Evolutionary conservation across 2,329 filamentous ascomycete genomes (phyloP).

Genomic region (Scedosporium apiospermum): DNA sequence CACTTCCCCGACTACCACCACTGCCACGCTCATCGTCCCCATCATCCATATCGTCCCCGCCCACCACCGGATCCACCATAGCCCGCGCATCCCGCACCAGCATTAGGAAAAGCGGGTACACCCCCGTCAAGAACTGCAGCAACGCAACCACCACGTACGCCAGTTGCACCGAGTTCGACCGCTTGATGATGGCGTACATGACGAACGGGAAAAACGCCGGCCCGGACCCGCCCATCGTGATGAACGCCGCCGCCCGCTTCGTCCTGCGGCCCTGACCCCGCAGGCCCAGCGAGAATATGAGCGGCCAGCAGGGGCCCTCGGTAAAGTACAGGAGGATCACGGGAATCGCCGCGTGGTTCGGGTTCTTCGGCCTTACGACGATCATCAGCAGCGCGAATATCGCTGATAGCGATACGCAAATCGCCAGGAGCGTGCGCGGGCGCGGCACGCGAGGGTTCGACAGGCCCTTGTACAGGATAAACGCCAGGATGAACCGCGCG

Average conservation of each 20-base stretch:
- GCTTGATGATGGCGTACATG: conserved; percentile 55
- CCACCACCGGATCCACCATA: conserved; percentile 27
- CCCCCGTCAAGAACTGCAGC: conserved; percentile 34
- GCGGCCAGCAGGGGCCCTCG: conserved; percentile 74
- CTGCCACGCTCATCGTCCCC: background rate
- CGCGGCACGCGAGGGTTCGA: conserved; percentile 43
- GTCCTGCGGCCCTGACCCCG: conserved; percentile 72
- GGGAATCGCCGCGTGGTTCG: conserved; percentile 47
- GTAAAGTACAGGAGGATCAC: conserved; percentile 67
- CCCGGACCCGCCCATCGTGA: conserved; percentile 67
- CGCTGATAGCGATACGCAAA: conserved; percentile 51
- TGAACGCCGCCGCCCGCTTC: conserved; percentile 67
- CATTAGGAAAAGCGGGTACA: conserved; percentile 41
- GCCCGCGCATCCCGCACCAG: conserved; percentile 34
- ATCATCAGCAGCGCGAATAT: conserved; percentile 39
- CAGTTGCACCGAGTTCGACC: conserved; percentile 50
- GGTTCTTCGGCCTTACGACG: conserved; percentile 31
- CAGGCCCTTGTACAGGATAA: conserved; percentile 50
- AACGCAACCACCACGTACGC: conserved; percentile 56
- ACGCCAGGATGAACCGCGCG: conserved; percentile 60
- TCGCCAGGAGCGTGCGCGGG: conserved; percentile 59
- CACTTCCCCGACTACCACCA: background rate
- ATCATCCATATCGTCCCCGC: background rate
- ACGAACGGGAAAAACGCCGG: conserved; percentile 68
- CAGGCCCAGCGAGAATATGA: conserved; percentile 71